phyloP scores from a whole-genome alignment of 2,329 filamentous ascomycete species.

The Colletotrichum eleusines region DNA sequence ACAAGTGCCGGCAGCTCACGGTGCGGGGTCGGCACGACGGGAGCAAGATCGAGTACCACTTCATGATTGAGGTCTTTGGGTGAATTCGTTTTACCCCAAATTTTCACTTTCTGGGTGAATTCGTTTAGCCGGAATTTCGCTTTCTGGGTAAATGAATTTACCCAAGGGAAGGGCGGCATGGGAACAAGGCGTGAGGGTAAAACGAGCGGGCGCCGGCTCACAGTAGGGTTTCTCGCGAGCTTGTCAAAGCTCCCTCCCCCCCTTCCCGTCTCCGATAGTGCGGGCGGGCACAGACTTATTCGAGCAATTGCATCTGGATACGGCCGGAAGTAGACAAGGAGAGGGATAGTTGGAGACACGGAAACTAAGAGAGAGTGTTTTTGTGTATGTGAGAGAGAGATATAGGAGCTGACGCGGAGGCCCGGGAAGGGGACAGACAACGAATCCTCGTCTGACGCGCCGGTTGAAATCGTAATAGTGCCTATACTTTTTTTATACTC shows the following conservation, averaged over 20 bases:
- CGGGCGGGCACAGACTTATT: too few species aligned
- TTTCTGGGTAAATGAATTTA: not conserved
- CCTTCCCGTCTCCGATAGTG: not conserved
- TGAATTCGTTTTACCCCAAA: constrained; percentile 44
- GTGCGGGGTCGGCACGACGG: constrained; percentile 63
- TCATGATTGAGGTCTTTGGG: constrained; percentile 70
- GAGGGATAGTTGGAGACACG: not conserved
- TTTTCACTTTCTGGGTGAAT: too few species aligned
- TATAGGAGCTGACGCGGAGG: not conserved
- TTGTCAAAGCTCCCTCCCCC: not conserved
- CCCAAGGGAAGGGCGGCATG: too few species aligned
- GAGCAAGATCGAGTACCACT: constrained; percentile 66
- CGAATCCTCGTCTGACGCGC: not conserved
- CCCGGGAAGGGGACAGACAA: not conserved
- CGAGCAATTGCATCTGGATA: not conserved
- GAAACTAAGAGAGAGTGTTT: not conserved
- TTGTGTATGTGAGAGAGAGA: not conserved
- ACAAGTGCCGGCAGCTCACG: constrained; percentile 64
- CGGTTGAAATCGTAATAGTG: not conserved
- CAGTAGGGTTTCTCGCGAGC: not conserved
- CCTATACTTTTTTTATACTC: too few species aligned
- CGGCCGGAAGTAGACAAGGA: not conserved
- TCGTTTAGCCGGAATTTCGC: too few species aligned
- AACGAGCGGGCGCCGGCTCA: not conserved
- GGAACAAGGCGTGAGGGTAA: too few species aligned